These are phyloP conservation scores for Baudoinia panamericana DNA, from an alignment of 495 filamentous ascomycete genomes.

Conservation along the genomic window DNA sequence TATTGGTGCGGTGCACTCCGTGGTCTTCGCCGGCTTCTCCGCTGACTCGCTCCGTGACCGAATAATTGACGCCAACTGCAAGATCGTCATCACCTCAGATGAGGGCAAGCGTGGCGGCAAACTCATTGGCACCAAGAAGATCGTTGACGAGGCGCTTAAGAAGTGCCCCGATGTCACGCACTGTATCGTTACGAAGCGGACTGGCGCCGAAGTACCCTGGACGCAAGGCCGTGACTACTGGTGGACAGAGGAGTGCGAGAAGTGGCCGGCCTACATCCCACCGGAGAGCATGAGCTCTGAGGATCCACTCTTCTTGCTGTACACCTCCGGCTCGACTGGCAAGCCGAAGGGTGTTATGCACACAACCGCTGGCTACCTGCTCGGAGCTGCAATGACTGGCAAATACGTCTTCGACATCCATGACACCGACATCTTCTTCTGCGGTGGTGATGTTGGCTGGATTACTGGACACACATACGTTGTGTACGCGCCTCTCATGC, in stretches of 20 bases:
- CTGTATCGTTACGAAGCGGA: constrained; percentile 87
- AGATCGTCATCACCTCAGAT: constrained; percentile 89
- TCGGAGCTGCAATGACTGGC: constrained; percentile 84
- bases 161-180: constrained; percentile 84
- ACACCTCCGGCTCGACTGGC: constrained; percentile 94
- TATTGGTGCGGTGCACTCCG: constrained; percentile 94
- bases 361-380: constrained; percentile 85
- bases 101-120: constrained; percentile 98
- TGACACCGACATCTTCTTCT: constrained; percentile 85
- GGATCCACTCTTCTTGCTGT: constrained; percentile 93
- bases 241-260: constrained; percentile 98
- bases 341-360: constrained; percentile 99
- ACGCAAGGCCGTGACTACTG: constrained; percentile 80
- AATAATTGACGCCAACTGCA: constrained; percentile 77
- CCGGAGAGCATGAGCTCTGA: constrained; percentile 82
- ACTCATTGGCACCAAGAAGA: constrained; percentile 96
- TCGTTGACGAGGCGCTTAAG: constrained; percentile 95
- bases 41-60: constrained; percentile 93
- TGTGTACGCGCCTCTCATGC: constrained; percentile 85
- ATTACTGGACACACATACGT: constrained; percentile 99
- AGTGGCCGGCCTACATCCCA: constrained; percentile 80
- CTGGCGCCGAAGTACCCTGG: constrained; percentile 84
- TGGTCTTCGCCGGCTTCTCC: constrained; percentile 97
- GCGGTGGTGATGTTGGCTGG: constrained; percentile 97
- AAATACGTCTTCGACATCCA: constrained; percentile 99